Evolutionary conservation across 2,329 filamentous ascomycete genomes (phyloP).

Genomic region (Pseudogymnoascus sp.): DNA sequence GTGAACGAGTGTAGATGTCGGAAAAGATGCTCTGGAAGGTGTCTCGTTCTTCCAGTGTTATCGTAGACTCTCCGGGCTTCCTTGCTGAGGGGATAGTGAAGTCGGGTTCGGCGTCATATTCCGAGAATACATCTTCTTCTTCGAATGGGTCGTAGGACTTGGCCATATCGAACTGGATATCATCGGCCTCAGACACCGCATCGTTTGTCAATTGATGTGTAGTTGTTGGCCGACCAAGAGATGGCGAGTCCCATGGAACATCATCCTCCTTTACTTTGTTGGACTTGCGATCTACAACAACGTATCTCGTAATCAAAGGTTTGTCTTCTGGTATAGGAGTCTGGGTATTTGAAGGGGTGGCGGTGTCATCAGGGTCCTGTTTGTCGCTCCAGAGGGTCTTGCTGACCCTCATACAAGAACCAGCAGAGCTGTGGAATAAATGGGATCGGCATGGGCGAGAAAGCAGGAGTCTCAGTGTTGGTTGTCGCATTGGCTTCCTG

Average conservation of each 20-base stretch:
- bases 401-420: not conserved
- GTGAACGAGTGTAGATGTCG: conserved; percentile 42
- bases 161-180: not conserved
- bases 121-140: conserved; percentile 45
- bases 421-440: not conserved
- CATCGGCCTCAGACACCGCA: not conserved
- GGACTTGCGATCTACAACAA: not conserved
- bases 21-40: conserved; percentile 50
- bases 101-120: conserved; percentile 33
- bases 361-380: not conserved
- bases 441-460: not conserved
- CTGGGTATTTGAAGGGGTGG: not conserved
- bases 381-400: not conserved
- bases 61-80: conserved; percentile 37
- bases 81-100: conserved; percentile 14
- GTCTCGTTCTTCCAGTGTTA: conserved; percentile 47
- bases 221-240: not conserved
- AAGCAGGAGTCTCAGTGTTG: not conserved
- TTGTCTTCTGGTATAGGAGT: not conserved
- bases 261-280: not conserved
- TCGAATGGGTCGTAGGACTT: conserved; percentile 13
- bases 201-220: not conserved
- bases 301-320: conserved; percentile 1
- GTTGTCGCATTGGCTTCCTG: not conserved
- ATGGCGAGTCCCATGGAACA: not conserved